phyloP scores from a whole-genome alignment of 1,139 yeast species.

The Trichomonascaceae sp. region DNA sequence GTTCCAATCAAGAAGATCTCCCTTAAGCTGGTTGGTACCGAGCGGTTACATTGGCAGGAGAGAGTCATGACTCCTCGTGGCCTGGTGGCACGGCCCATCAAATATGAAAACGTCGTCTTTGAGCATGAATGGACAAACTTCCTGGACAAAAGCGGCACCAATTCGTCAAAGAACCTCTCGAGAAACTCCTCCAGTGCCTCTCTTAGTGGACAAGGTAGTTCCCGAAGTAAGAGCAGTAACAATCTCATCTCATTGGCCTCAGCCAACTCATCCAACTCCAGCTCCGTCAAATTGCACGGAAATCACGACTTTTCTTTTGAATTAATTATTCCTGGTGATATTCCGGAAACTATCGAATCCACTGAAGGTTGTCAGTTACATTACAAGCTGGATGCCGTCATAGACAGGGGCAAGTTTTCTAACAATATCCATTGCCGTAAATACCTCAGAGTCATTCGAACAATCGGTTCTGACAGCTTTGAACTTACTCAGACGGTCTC shows the following conservation, averaged over 20 bases:
- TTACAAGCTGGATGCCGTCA: slow-evolving; percentile 69
- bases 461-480: slow-evolving; percentile 79
- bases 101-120: slow-evolving; percentile 59
- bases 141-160: neutral
- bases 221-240: neutral
- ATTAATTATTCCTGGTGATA: slow-evolving; percentile 74
- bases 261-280: slow-evolving; percentile 15
- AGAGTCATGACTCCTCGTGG: slow-evolving; percentile 42
- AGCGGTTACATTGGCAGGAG: slow-evolving; percentile 44
- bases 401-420: slow-evolving; percentile 78
- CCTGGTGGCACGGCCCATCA: slow-evolving; percentile 42
- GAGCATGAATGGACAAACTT: slow-evolving; percentile 73
- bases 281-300: slow-evolving; percentile 48
- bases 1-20: slow-evolving; percentile 57
- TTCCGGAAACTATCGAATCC: slow-evolving; percentile 88
- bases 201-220: neutral
- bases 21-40: slow-evolving; percentile 57
- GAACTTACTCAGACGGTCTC: slow-evolving; percentile 90
- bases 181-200: neutral
- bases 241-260: neutral
- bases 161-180: neutral
- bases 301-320: slow-evolving; percentile 90
- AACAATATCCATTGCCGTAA: slow-evolving; percentile 60
- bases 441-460: slow-evolving; percentile 78
- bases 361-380: slow-evolving; percentile 77